Evolutionary conservation across 1,139 yeast species (phyloP), one percentile per base, ranked within the genome.

Genomic region (Scheffersomyces illinoinensis): DNA sequence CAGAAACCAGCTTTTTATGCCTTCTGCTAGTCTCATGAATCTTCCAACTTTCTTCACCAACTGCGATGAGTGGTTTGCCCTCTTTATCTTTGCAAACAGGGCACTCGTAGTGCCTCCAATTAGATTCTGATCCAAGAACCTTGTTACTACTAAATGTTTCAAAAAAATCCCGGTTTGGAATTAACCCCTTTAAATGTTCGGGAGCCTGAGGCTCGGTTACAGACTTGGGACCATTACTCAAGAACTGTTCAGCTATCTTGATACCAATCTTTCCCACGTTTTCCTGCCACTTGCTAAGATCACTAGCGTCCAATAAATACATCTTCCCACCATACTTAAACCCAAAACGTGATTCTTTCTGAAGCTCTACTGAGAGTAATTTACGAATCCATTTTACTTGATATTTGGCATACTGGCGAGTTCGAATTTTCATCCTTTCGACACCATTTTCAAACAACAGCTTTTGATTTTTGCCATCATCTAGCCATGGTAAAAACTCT

Each of bases 361-460:
- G 73, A 23, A 90, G 74, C 70, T 90, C 93, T 0, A 88, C 85
- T 3, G 88, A 81, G 46, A 95, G 76, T 59, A 88, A 79, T 65
- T 90, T 91, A 56, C 83, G 83, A 61, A 95, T 93, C 98, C 98
- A 95, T 71, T 93, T 93, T n/a, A 93, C 86, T 70, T 95, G 99
- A 63, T 85, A 85, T 62, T 89, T 88, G 1, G 98, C 97, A 71
- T 95, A 95, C 68, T 89, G 91, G 58, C 97, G 76, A 0, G 99
- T 95, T 52, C 91, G 80, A 1, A 85, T 77, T 71, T 95, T 93
- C 98, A 95, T 95, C 43, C 85, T 77, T 18, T 86, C 90, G 1
- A 90, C 76, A 8, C 96, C 87, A 6, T 75, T 74, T 1, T 68
- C 67, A 58, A 87, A 79, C 3, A 74, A 55, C 62, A 64, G 7